Evolutionary conservation across 192 early-diverging fungal genomes (phyloP).

Genomic region (Diversispora epigaea): DNA sequence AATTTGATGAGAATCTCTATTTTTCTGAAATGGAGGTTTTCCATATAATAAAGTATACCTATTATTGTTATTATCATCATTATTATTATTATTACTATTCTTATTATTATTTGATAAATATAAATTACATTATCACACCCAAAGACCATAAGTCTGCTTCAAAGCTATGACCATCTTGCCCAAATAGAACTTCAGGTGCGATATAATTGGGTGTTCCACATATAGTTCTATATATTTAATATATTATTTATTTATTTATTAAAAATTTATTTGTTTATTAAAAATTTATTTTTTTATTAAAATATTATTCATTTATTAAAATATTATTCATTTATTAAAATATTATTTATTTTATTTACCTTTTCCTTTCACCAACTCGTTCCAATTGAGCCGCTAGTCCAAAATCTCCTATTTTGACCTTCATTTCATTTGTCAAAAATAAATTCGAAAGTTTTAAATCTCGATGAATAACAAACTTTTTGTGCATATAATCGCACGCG

Average conservation of each 20-base stretch:
- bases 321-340: not conserved
- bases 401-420: constrained; percentile 94
- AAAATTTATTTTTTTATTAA: no score
- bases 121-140: constrained; percentile 81
- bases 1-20: constrained; percentile 65
- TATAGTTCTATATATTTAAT: constrained; percentile 64
- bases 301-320: no score
- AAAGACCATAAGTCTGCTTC: constrained; percentile 95
- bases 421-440: constrained; percentile 77
- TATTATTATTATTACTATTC: not conserved
- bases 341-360: constrained; percentile 47
- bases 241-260: not conserved
- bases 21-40: constrained; percentile 85
- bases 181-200: constrained; percentile 92
- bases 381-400: constrained; percentile 84
- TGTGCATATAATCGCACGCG: constrained; percentile 82
- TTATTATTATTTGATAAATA: not conserved
- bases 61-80: not conserved
- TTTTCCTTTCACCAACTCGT: constrained; percentile 83
- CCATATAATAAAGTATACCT: constrained; percentile 89
- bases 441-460: constrained; percentile 97
- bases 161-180: constrained; percentile 81
- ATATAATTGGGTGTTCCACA: constrained; percentile 98
- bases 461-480: constrained; percentile 79
- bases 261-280: not conserved